Base-by-base conservation (phyloP, 352 stramenopile genomes). In the Phytophthora sojae region DNA sequence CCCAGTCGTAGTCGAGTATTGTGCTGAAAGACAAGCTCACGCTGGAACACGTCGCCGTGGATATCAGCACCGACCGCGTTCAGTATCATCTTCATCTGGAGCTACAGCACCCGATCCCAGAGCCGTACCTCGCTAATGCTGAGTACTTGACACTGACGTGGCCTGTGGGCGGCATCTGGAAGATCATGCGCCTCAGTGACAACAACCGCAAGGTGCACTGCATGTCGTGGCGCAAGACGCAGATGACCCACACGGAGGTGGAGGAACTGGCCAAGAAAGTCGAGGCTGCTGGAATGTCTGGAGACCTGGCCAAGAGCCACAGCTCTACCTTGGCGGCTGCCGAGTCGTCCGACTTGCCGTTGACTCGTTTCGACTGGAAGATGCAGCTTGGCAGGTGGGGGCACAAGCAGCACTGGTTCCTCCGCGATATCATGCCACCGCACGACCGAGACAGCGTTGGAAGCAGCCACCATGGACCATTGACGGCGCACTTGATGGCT, bases 371-470 rank as follows among this genome's bases (percentile, higher is more conserved):
- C 44, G 62, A 75, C 11, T 90, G 82, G 82, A 88, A 85, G 58
- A 89, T 90, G 80, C 69, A 86, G 54, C 66, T 87, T 0, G 82
- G 80, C 5, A 72, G 60, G 23, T 90, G 79, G 78, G 76, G 77
- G 2, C 54, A 77, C 50, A 49, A 49, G 7, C 70, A 62, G 6
- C 82, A 88, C 56, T 90, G 82, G 80, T 88, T 90, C 47, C 66
- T 88, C 39, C 82, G 77, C 30, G 71, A 83, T 29, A 55, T 87
- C 14, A 75, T 81, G 32, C 67, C 73, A 2, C 76, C 78, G 0
- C 25, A 65, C 17, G 61, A 67, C 1, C n/a, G 11, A 1, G 65
- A 62, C 6, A 65, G 25, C 14, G 19, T 53, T 25, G 69, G 69
- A 8, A 67, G 56, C 26, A 61, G 23, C 12, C 54, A 67, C 9